Evolutionary conservation across 148 eudicot species (phyloP).

Genomic region (Rheum nobile): DNA sequence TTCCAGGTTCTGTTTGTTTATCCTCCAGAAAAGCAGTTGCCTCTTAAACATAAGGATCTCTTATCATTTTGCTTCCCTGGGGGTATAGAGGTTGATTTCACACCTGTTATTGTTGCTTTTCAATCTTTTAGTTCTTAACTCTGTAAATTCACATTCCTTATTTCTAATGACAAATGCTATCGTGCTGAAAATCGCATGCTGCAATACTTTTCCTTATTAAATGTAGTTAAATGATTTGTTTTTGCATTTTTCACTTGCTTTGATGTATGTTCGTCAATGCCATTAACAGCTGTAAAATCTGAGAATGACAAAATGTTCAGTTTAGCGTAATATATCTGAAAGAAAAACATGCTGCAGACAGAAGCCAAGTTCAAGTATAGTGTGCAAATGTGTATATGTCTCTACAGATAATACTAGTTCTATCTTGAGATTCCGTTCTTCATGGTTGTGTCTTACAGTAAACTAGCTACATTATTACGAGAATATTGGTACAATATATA

Average conservation of each 20-base stretch:
- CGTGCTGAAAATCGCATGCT: not conserved
- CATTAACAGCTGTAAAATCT: not conserved
- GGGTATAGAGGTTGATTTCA: slow-evolving; percentile 72
- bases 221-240: not conserved
- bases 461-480: not conserved
- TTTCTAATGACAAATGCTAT: not conserved
- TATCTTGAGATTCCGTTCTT: not conserved
- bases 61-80: slow-evolving; percentile 97
- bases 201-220: not conserved
- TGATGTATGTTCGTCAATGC: not conserved
- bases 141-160: not conserved
- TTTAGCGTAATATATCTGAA: not conserved
- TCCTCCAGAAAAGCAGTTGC: slow-evolving; percentile 86
- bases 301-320: not conserved
- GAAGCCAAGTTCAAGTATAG: not conserved
- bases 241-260: not conserved
- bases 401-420: not conserved
- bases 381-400: not conserved
- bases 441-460: not conserved
- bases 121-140: not conserved
- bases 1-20: slow-evolving; percentile 89
- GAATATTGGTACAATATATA: not conserved
- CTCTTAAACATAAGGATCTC: slow-evolving; percentile 79
- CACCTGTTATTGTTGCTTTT: not conserved
- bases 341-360: not conserved